A percentile compares a stretch with the other conserved stretches of the same genome.
phyloP scores from a whole-genome alignment of 2,329 filamentous ascomycete species.

The Aspergillus costaricaensis region DNA sequence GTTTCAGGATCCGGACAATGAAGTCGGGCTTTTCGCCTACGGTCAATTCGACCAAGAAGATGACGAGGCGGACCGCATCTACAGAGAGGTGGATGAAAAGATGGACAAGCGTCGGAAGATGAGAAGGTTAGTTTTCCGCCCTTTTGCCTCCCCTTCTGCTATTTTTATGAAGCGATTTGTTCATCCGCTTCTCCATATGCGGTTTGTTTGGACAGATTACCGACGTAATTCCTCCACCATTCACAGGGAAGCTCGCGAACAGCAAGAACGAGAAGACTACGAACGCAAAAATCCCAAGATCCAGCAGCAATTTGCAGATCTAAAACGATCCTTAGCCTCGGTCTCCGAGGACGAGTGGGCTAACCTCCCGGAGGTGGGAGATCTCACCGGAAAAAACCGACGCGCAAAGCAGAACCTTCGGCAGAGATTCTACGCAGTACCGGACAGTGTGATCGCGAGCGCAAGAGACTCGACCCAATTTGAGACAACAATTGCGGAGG shows the following conservation, averaged over 20 bases:
- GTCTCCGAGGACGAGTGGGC: slow-evolving; percentile 97
- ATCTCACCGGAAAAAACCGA: slow-evolving; percentile 92
- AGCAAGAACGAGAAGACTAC: slow-evolving; percentile 89
- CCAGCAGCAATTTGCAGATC: slow-evolving; percentile 92
- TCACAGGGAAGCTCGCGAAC: slow-evolving; percentile 89
- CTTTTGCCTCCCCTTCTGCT: slow-evolving; percentile 21
- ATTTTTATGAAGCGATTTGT: slow-evolving; percentile 55
- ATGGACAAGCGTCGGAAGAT: slow-evolving; percentile 88
- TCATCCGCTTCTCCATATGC: slow-evolving; percentile 62
- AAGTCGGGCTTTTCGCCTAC: slow-evolving; percentile 91
- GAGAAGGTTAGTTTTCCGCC: slow-evolving; percentile 70
- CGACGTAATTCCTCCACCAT: slow-evolving; percentile 64
- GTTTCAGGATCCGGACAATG: slow-evolving; percentile 95
- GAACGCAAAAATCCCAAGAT: slow-evolving; percentile 98
- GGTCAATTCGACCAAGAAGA: slow-evolving; percentile 97
- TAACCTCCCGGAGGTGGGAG: slow-evolving; percentile 90
- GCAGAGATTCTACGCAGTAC: slow-evolving; percentile 91
- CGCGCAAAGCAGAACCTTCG: slow-evolving; percentile 79
- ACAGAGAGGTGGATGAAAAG: slow-evolving; percentile 92
- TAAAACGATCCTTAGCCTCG: slow-evolving; percentile 84
- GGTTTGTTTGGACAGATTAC: slow-evolving; percentile 71
- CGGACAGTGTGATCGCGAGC: slow-evolving; percentile 89
- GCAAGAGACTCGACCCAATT: slow-evolving; percentile 79
- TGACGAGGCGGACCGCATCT: slow-evolving; percentile 95
- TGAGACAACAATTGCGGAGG: slow-evolving; percentile 84